Percentiles rank a stretch among this genome's conserved stretches.
These are phyloP conservation scores for Mucor irregularis DNA, from an alignment of 371 early-diverging fungal genomes.

Conservation along the genomic window DNA sequence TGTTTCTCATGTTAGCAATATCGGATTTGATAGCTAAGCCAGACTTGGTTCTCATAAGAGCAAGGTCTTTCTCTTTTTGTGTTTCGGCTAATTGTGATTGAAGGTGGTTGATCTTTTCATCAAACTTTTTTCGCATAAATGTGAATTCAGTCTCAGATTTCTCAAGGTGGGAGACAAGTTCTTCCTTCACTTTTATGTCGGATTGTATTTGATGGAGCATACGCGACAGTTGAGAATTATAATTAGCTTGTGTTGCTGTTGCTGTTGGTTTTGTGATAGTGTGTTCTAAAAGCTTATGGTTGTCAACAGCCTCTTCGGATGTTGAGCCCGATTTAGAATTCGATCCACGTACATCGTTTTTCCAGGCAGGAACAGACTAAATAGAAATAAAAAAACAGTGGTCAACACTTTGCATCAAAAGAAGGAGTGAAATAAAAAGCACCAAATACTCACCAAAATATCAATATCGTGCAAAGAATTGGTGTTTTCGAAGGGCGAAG, in stretches of 20 bases:
- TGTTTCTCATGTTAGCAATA: not conserved
- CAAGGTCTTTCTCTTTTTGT: conserved; percentile 71
- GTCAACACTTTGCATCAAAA: too few species aligned
- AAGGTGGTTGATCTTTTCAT: conserved; percentile 62
- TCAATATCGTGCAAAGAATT: too few species aligned
- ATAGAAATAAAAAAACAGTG: too few species aligned
- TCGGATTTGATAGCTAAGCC: conserved; percentile 22
- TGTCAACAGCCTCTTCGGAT: not conserved
- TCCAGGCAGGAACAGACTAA: conserved; percentile 39
- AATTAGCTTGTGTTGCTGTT: conserved; percentile 7
- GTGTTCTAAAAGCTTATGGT: not conserved
- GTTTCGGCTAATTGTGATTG: conserved; percentile 58
- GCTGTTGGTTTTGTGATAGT: not conserved
- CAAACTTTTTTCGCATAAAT: conserved; percentile 70
- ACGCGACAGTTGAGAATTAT: conserved; percentile 36
- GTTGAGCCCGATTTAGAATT: not conserved
- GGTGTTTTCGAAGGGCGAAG: conserved; percentile 27
- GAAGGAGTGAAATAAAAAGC: not conserved
- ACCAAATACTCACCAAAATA: conserved; percentile 7
- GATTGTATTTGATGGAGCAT: conserved; percentile 70
- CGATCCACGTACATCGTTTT: conserved; percentile 2
- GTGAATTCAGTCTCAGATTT: conserved; percentile 57
- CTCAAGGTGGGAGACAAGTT: conserved; percentile 60
- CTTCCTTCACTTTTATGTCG: conserved; percentile 71
- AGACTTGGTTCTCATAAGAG: conserved; percentile 37